A percentile compares a stretch with the other conserved stretches of the same genome.
These are phyloP conservation scores for Aspergillus phoenicis DNA, from an alignment of 2,329 filamentous ascomycete genomes.

Conservation along the genomic window DNA sequence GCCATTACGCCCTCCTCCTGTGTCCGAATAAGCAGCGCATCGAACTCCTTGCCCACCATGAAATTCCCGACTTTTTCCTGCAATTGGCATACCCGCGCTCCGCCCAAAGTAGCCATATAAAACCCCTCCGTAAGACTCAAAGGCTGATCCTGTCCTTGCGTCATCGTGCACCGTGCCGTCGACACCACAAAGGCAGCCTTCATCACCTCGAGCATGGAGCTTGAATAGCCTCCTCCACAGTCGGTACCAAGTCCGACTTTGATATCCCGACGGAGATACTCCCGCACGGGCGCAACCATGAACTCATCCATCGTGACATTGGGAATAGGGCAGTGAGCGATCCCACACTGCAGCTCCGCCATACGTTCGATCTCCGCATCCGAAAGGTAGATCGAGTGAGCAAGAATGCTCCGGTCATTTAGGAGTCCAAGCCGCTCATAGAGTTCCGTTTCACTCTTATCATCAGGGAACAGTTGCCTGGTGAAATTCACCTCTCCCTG, in stretches of 20 bases:
- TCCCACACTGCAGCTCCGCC: conserved; percentile 54
- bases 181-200: conserved; percentile 58
- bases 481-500: conserved; percentile 62
- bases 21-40: conserved; percentile 57
- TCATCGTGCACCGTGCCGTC: conserved; percentile 38
- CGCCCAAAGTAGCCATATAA: conserved; percentile 63
- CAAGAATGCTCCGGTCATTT: conserved; percentile 60
- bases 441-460: conserved; percentile 61
- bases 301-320: conserved; percentile 65
- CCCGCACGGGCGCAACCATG: conserved; percentile 60
- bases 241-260: conserved; percentile 70
- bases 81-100: conserved; percentile 61
- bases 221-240: conserved; percentile 64
- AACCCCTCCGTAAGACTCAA: conserved; percentile 58
- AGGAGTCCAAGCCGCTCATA: conserved; percentile 61
- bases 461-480: conserved; percentile 57
- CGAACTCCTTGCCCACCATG: conserved; percentile 62
- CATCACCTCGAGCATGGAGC: conserved; percentile 53
- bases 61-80: conserved; percentile 60
- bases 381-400: conserved; percentile 66
- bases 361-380: conserved; percentile 51
- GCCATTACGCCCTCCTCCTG: conserved; percentile 52
- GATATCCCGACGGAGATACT: conserved; percentile 60
- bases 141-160: conserved; percentile 45
- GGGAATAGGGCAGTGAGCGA: conserved; percentile 66